phyloP scores from a whole-genome alignment of 2,329 filamentous ascomycete species.

The Calonectria crousiana region DNA sequence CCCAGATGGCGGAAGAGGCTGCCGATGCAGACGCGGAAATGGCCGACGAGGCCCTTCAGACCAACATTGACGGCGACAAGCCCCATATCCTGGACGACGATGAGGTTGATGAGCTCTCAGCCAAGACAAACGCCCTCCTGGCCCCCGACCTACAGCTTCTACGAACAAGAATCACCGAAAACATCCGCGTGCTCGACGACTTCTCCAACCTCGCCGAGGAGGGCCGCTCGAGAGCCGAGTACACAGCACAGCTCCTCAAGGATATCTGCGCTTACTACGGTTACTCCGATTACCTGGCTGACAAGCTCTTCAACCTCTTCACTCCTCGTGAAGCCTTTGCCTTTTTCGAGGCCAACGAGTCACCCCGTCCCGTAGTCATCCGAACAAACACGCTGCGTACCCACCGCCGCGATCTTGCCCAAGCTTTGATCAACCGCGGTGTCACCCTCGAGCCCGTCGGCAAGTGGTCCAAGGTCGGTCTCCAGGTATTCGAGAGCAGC shows the following conservation, averaged over 20 bases:
- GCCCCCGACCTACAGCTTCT: conserved; percentile 92
- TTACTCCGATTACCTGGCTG: conserved; percentile 93
- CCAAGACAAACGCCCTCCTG: conserved; percentile 73
- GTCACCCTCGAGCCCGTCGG: conserved; percentile 97
- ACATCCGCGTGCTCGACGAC: conserved; percentile 90
- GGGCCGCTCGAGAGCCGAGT: conserved; percentile 86
- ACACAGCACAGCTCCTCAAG: conserved; percentile 86
- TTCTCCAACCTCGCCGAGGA: conserved; percentile 85
- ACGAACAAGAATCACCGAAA: conserved; percentile 90
- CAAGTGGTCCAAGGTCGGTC: conserved; percentile 98
- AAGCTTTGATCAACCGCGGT: conserved; percentile 93
- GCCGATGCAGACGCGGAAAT: conserved; percentile 88
- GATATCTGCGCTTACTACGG: conserved; percentile 98
- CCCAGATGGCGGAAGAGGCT: conserved; percentile 80
- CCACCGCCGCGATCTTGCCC: conserved; percentile 83
- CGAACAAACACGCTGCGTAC: conserved; percentile 94
- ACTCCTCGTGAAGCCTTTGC: conserved; percentile 93
- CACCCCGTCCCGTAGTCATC: conserved; percentile 91
- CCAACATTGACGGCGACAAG: conserved; percentile 87
- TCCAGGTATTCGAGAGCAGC: conserved; percentile 94
- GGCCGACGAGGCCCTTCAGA: conserved; percentile 87
- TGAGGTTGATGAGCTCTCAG: conserved; percentile 70
- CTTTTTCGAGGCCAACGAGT: conserved; percentile 99
- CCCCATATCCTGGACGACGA: conserved; percentile 75
- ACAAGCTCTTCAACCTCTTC: conserved; percentile 95